Evolutionary conservation across 495 filamentous ascomycete species (phyloP).

Genomic region (Neohortaea acidophila): DNA sequence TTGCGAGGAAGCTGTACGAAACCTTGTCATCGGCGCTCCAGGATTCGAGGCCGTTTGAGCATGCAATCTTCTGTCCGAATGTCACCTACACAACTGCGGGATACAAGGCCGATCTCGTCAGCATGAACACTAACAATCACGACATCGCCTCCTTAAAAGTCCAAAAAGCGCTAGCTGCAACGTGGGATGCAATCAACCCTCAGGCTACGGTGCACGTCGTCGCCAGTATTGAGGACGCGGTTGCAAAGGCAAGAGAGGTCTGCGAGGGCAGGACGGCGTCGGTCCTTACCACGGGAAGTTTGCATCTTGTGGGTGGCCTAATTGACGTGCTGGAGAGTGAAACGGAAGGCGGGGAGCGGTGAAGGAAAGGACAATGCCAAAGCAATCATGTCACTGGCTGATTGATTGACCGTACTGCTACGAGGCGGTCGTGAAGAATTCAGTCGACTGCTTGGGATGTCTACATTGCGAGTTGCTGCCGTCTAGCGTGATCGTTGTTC

Average conservation of each 20-base stretch:
- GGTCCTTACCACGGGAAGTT: slow-evolving; percentile 63
- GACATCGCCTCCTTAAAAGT: slow-evolving; percentile 54
- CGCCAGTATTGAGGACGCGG: slow-evolving; percentile 72
- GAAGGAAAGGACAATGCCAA: not conserved
- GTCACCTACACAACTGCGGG: slow-evolving; percentile 57
- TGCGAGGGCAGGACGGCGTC: slow-evolving; percentile 20
- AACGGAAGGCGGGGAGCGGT: slow-evolving; percentile 2
- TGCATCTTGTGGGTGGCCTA: slow-evolving; percentile 75
- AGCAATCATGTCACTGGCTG: too few relatives aligned
- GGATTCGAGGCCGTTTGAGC: slow-evolving; percentile 47
- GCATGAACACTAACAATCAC: slow-evolving; percentile 49
- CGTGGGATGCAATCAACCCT: slow-evolving; percentile 55
- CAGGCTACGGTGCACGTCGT: slow-evolving; percentile 46
- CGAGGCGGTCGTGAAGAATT: too few relatives aligned
- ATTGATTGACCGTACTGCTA: too few relatives aligned
- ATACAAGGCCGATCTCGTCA: slow-evolving; percentile 64
- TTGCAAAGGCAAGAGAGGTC: slow-evolving; percentile 48
- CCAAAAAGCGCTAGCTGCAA: slow-evolving; percentile 58
- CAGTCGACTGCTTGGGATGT: too few relatives aligned
- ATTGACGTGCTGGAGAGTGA: slow-evolving; percentile 55
- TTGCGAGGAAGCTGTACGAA: slow-evolving; percentile 52
- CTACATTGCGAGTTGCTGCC: too few relatives aligned
- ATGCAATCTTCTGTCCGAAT: slow-evolving; percentile 82
- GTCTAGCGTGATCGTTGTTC: too few relatives aligned
- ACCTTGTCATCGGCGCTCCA: slow-evolving; percentile 44